Evolutionary conservation across 2,329 filamentous ascomycete genomes (phyloP).

Genomic region (Berkeleyomyces basicola): DNA sequence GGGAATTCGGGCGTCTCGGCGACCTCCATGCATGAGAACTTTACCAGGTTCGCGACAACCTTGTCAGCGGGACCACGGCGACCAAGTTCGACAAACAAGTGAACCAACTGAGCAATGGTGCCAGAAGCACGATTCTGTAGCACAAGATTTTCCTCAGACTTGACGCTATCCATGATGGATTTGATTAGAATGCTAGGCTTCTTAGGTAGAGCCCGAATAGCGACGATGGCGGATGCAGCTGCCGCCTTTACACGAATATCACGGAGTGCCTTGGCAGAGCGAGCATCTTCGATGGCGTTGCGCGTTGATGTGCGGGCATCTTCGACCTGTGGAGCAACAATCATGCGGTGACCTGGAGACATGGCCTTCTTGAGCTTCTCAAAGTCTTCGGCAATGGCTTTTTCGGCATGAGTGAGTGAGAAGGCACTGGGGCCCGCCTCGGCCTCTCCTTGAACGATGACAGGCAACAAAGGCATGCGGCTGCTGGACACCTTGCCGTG

Average conservation of each 20-base stretch:
- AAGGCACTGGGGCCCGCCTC: constrained; percentile 89
- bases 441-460: constrained; percentile 83
- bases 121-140: constrained; percentile 74
- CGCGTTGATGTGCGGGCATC: constrained; percentile 59
- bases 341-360: constrained; percentile 72
- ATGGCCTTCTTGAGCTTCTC: constrained; percentile 79
- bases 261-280: constrained; percentile 57
- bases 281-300: constrained; percentile 64
- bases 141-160: constrained; percentile 79
- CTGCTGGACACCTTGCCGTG: constrained; percentile 63
- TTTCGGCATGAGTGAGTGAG: constrained; percentile 73
- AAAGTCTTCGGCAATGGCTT: constrained; percentile 70
- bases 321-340: constrained; percentile 60
- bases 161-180: constrained; percentile 95
- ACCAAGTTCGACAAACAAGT: constrained; percentile 64
- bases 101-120: constrained; percentile 72
- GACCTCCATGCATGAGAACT: constrained; percentile 94
- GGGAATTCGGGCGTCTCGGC: constrained; percentile 93
- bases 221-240: constrained; percentile 72
- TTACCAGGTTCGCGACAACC: constrained; percentile 86
- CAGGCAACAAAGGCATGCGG: constrained; percentile 65
- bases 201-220: constrained; percentile 77
- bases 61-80: constrained; percentile 83
- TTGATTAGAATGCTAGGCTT: constrained; percentile 89
- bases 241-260: constrained; percentile 77